A percentile compares a stretch with the other conserved stretches of the same genome.
These are phyloP conservation scores for Suillus placidus DNA, from an alignment of 768 basidiomycete species.

Conservation along the genomic window DNA sequence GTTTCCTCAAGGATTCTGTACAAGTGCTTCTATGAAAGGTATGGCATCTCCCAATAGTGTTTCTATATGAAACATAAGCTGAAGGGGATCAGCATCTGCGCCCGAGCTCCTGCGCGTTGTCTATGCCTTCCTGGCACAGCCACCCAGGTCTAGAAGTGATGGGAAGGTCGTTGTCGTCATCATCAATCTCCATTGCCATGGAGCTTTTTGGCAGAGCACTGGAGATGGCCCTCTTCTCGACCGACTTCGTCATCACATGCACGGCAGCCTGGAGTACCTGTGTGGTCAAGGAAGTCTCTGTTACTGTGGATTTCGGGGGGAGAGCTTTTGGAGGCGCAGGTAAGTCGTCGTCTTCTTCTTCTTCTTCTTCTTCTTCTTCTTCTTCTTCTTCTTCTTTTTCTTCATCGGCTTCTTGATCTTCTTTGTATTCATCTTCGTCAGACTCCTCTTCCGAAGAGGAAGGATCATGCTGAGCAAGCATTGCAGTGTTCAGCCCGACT, in stretches of 20 bases:
- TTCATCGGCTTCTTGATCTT: neutral
- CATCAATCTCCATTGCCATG: neutral
- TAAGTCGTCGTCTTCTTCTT: too few species aligned
- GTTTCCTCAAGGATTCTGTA: neutral
- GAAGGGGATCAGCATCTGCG: neutral
- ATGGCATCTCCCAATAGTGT: neutral
- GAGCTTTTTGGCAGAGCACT: too few species aligned
- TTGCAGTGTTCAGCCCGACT: neutral
- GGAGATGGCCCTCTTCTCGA: too few species aligned
- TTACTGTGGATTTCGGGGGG: neutral
- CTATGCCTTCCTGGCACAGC: constrained; percentile 1
- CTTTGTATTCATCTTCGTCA: neutral
- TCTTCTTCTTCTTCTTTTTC: neutral
- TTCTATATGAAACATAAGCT: neutral
- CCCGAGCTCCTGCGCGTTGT: neutral
- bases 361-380: too few species aligned
- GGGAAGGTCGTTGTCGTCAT: neutral
- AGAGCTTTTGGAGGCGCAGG: neutral
- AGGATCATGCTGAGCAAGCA: neutral
- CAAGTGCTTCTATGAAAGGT: neutral
- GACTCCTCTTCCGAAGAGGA: neutral
- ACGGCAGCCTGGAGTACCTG: too few species aligned
- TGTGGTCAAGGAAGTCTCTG: neutral
- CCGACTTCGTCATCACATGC: too few species aligned
- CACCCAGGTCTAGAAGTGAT: neutral